Evolutionary conservation across 257 asterid genomes (phyloP).

Genomic region (Mitragyna speciosa): DNA sequence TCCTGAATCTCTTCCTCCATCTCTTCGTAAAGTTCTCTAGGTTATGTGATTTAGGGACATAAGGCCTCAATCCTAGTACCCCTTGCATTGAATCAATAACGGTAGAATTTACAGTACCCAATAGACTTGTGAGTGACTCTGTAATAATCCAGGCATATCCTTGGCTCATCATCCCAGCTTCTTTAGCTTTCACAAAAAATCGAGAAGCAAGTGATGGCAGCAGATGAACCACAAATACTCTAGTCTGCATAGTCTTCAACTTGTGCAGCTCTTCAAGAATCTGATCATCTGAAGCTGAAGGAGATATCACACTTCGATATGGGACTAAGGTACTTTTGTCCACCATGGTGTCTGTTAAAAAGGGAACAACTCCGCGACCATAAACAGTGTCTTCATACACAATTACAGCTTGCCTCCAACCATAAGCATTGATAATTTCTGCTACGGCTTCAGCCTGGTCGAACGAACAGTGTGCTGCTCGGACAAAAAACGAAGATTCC

Average conservation of each 20-base stretch:
- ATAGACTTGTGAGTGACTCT: slow-evolving; percentile 40
- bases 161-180: slow-evolving; percentile 40
- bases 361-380: slow-evolving; percentile 45
- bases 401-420: slow-evolving; percentile 47
- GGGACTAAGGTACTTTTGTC: slow-evolving; percentile 25
- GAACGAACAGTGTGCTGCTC: slow-evolving; percentile 44
- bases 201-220: slow-evolving; percentile 36
- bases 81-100: slow-evolving; percentile 57
- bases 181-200: slow-evolving; percentile 36
- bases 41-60: slow-evolving; percentile 31
- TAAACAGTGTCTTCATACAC: slow-evolving; percentile 35
- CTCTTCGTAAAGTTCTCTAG: slow-evolving; percentile 25
- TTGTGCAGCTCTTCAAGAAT: slow-evolving; percentile 34
- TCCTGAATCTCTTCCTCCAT: slow-evolving; percentile 43
- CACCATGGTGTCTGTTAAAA: slow-evolving; percentile 32
- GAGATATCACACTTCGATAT: slow-evolving; percentile 32
- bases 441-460: slow-evolving; percentile 51
- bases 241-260: slow-evolving; percentile 39
- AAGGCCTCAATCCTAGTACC: slow-evolving; percentile 47
- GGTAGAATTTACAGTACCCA: slow-evolving; percentile 30
- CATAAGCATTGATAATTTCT: slow-evolving; percentile 33
- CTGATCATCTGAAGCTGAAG: slow-evolving; percentile 34
- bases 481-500: slow-evolving; percentile 41
- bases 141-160: slow-evolving; percentile 56
- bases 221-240: slow-evolving; percentile 53